A percentile compares a stretch with the other conserved stretches of the same genome.
These are phyloP conservation scores for Diaporthe amygdali DNA, from an alignment of 2,329 filamentous ascomycete genomes.

Conservation along the genomic window DNA sequence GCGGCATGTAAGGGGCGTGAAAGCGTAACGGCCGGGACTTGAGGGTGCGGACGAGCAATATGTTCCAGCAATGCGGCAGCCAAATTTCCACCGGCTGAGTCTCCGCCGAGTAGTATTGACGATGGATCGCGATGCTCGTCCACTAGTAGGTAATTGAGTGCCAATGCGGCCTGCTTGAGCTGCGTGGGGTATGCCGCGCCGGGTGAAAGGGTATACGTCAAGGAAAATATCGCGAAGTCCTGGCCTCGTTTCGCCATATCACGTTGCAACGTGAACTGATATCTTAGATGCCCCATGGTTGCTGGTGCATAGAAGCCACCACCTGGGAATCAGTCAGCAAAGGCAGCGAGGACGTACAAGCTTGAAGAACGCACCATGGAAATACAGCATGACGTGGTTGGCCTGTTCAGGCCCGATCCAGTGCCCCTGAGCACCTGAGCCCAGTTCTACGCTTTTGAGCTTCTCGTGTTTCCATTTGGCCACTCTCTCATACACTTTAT, in stretches of 20 bases:
- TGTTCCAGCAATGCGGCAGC: conserved; percentile 38
- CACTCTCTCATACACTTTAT: not conserved
- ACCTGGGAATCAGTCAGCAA: not conserved
- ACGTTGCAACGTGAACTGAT: conserved; percentile 29
- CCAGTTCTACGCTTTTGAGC: not conserved
- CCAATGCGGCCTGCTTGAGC: conserved; percentile 37
- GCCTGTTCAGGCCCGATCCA: conserved; percentile 36
- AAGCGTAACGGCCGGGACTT: not conserved
- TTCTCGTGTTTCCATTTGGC: not conserved
- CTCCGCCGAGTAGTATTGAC: conserved; percentile 40
- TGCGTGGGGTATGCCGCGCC: conserved; percentile 36
- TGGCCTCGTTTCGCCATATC: conserved; percentile 23
- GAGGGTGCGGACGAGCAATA: conserved; percentile 36
- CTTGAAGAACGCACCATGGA: conserved; percentile 29
- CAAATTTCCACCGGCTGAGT: conserved; percentile 44
- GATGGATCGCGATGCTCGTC: conserved; percentile 34
- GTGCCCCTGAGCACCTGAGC: conserved; percentile 22
- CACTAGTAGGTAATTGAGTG: conserved; percentile 35
- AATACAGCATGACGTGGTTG: conserved; percentile 35
- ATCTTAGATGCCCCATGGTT: conserved; percentile 32
- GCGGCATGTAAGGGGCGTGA: not conserved
- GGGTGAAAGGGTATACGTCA: conserved; percentile 42
- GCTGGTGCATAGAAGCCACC: conserved; percentile 34
- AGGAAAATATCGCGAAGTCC: conserved; percentile 30
- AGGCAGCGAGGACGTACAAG: not conserved